These are phyloP conservation scores for Mayamaea pseudoterrestris DNA, from an alignment of 108 stramenopile genomes.

Conservation along the genomic window DNA sequence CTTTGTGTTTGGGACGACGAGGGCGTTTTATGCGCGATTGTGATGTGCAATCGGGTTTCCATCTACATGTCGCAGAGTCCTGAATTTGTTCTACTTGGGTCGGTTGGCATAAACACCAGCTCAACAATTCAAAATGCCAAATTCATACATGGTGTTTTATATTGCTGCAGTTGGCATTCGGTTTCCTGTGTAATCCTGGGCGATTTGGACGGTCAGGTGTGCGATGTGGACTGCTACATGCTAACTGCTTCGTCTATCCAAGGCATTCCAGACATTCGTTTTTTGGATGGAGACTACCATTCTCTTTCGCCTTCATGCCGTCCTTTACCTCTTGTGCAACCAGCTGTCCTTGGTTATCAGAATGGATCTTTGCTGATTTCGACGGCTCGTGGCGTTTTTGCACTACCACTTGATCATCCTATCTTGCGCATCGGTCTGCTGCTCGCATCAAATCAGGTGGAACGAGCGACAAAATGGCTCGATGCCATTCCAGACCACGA, in stretches of 20 bases:
- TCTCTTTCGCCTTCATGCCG: constrained; percentile 19
- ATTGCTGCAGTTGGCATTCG: constrained; percentile 46
- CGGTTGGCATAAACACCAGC: constrained; percentile 17
- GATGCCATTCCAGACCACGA: constrained; percentile 32
- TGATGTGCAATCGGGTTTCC: constrained; percentile 45
- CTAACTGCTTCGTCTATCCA: constrained; percentile 35
- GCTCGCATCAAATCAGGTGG: constrained; percentile 44
- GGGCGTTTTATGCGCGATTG: constrained; percentile 54
- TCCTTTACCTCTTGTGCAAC: constrained; percentile 44
- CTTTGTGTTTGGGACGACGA: constrained; percentile 74
- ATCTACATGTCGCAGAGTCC: constrained; percentile 53
- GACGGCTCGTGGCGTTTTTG: constrained; percentile 39
- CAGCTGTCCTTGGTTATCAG: constrained; percentile 61
- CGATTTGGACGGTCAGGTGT: constrained; percentile 36
- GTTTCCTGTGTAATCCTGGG: constrained; percentile 67
- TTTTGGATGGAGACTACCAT: constrained; percentile 4
- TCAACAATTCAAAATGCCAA: constrained; percentile 37
- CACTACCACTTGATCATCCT: constrained; percentile 47
- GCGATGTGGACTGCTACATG: constrained; percentile 52
- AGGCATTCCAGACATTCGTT: constrained; percentile 6
- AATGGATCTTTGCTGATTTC: constrained; percentile 65
- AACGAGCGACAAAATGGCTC: constrained; percentile 63
- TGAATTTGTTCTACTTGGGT: constrained; percentile 58
- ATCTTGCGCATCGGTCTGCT: constrained; percentile 61
- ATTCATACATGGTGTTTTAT: constrained; percentile 70